These are phyloP conservation scores for Eucalyptus sideroxylon DNA, from an alignment of 345 rosid species.

Conservation along the genomic window DNA sequence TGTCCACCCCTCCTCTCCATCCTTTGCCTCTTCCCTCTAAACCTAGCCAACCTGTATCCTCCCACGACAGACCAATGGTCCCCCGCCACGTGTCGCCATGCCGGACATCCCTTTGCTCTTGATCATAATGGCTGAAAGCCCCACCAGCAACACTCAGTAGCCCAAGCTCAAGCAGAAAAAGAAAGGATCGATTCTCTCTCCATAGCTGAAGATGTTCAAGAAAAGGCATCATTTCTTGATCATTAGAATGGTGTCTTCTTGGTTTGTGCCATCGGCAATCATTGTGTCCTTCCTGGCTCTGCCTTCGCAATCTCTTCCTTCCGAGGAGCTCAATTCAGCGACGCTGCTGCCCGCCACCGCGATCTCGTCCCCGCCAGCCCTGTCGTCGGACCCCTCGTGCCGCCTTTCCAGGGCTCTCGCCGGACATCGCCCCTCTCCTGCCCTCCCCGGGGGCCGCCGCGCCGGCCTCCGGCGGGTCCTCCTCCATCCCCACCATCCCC, in stretches of 20 bases:
- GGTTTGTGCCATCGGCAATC: not conserved
- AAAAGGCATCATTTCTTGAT: not conserved
- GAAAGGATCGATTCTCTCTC: conserved; percentile 6
- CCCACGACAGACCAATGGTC: conserved; percentile 1
- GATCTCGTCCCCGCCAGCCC: conserved; percentile 10
- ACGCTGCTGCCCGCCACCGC: not conserved
- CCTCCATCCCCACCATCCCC: conserved; percentile 68
- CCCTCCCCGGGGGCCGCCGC: conserved; percentile 52
- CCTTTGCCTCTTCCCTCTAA: conserved; percentile 1
- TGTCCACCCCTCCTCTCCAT: not conserved
- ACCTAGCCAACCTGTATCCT: conserved; percentile 26
- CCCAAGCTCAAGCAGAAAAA: not conserved
- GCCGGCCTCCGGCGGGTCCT: conserved; percentile 33
- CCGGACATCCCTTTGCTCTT: not conserved
- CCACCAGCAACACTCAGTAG: not conserved
- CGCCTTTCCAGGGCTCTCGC: conserved; percentile 46
- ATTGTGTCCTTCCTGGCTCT: not conserved
- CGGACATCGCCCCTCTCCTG: conserved; percentile 67
- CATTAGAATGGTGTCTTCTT: not conserved
- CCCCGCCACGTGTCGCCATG: not conserved
- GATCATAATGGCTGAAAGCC: not conserved
- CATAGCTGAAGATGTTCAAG: not conserved
- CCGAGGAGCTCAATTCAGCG: not conserved
- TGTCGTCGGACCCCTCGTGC: conserved; percentile 5
- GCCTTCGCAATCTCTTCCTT: not conserved